Conservation (phyloP, 192 early-diverging fungal genomes). For the Entomortierella beljakovae region DNA sequence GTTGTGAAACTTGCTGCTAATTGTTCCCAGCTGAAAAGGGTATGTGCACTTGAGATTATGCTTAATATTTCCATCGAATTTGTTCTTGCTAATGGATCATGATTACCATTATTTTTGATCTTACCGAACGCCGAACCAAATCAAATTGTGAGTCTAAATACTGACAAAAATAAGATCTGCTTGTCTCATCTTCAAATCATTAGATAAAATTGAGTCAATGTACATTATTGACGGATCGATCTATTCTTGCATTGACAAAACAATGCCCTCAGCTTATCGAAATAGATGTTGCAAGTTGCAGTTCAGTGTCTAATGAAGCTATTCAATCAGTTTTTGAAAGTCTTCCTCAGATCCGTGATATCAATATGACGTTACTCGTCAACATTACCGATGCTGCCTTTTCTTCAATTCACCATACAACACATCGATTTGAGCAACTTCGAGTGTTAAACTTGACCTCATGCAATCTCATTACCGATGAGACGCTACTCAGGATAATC, state of each 20-base stretch:
- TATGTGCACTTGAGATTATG: slow-evolving; percentile 29
- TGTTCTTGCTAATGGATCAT: neutral
- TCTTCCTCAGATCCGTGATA: slow-evolving; percentile 61
- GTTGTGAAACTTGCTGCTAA: slow-evolving; percentile 55
- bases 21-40: slow-evolving; percentile 63
- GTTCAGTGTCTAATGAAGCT: slow-evolving; percentile 55
- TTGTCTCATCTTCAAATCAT: neutral
- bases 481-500: slow-evolving; percentile 54
- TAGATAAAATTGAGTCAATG: slow-evolving; percentile 72
- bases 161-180: too few species aligned
- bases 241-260: slow-evolving; percentile 58
- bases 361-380: slow-evolving; percentile 55
- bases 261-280: slow-evolving; percentile 64
- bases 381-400: slow-evolving; percentile 57
- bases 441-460: slow-evolving; percentile 65
- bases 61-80: neutral
- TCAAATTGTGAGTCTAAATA: too few species aligned
- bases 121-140: too few species aligned
- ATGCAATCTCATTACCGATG: slow-evolving; percentile 58
- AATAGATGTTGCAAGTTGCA: slow-evolving; percentile 66
- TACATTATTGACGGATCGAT: slow-evolving; percentile 56
- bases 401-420: slow-evolving; percentile 24
- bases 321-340: slow-evolving; percentile 56
- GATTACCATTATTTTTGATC: neutral
- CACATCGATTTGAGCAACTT: slow-evolving; percentile 59